Evolutionary conservation across 1,139 yeast species (phyloP), one percentile per base, ranked within the genome.

Genomic region (Kurtzmaniella quercitrusa): DNA sequence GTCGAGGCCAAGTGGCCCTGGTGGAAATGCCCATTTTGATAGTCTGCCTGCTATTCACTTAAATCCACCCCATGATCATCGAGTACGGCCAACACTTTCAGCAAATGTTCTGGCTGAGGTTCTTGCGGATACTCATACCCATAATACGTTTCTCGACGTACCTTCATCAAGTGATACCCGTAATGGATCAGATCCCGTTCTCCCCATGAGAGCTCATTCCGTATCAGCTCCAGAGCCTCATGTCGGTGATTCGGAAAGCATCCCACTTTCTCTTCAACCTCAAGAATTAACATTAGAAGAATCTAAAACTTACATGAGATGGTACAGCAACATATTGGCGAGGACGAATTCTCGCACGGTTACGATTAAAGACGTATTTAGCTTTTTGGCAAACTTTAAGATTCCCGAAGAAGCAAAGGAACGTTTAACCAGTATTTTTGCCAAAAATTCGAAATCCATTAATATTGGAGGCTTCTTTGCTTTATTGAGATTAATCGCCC

Each of bases 381-480:
- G 60, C 38, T 85, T 85, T 51, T 61, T 85, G 45, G 60, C 68
- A 47, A 85, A 85, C 57, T 85, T 85, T 62, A 74, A 70, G 46
- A 65, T 85, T 15, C 55, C 78, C 1, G 63, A 63, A 1, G 50
- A 54, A 1, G 53, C 72, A 6, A 75, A 75, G 51, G 72, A 69
- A 8, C 59, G 74, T 43, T 66, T 84, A 41, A 65, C 62, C 41
- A 64, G 65, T 33, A 70, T 84, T 8, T 84, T 84, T 53, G 63
- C 65, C 45, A 74, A 76, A 42, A 72, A 76, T 41, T 56, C 71
- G 28, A 57, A 62, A 42, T 72, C 83, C 9, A 66, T 84, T 44
- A 83, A 82, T 52, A 78, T 84, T 45, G 91, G 91, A 4, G 88
- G 84, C 57, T 85, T 85, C 57, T 85, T 81, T 62, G 93, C 93